Evolutionary conservation across 345 rosid genomes (phyloP), one percentile per base, ranked within the genome.

Genomic region (Psidium guajava): DNA sequence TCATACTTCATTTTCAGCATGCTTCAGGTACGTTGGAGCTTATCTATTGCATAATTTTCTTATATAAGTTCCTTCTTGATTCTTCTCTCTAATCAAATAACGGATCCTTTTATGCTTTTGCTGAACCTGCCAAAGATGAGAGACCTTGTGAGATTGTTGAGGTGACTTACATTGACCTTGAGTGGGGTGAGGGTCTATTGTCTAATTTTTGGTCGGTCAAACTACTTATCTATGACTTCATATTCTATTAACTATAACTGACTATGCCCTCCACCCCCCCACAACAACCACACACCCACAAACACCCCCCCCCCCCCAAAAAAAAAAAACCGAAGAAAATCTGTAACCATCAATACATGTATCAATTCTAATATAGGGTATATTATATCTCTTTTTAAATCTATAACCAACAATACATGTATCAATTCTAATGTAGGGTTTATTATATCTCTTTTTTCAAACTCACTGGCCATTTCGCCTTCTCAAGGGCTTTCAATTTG

Each of bases 1-100:
- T 93, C 95, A 3, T 90, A 88, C 91, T 97, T 97, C 91, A 95
- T 96, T 86, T 92, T 91, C 88, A 89, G 84, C 91, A 96, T 97
- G 96, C 96, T 96, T 91, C 97, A 94, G 95, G 99, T 94, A 55
- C 83, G 92, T 89, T 86, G 84, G 55, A 77, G 44, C 73, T 56
- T 52, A 55, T 87, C 82, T 85, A 73, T 59, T 53, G 47, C 22
- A 32, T 53, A 42, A 24, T 20, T n/a, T 58, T 47, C 11, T 80
- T 51, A 20, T 32, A 47, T 69, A 36, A 53, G 61, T 57, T 83
- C 3, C 0, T 20, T 55, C 13, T 83, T 12, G 55, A 9, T 28
- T 52, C 57, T 82, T 56, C 52, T 52, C n/a, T 21, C 50, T 50
- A 42, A 36, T 75, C 22, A 49, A 42, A 51, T 49, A 14, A 22